Evolutionary conservation across 805 yeast species (phyloP).

Genomic region (Metschnikowia shivogae): DNA sequence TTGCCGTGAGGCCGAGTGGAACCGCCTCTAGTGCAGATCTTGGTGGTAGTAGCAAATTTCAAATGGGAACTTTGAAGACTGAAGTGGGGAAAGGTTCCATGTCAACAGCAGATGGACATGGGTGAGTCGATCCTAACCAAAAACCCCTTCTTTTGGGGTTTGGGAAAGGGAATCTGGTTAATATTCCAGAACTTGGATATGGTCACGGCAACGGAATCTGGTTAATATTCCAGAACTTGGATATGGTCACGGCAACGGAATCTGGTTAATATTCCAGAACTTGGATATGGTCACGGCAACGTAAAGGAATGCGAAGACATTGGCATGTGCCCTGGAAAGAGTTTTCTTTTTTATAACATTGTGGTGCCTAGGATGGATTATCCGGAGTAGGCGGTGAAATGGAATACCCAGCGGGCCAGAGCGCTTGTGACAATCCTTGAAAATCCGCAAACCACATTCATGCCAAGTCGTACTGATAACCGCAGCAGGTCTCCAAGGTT

Average conservation of each 20-base stretch:
- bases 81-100: constrained; percentile 42
- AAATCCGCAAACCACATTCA: constrained; percentile 35
- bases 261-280: constrained; percentile 43
- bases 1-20: constrained; percentile 36
- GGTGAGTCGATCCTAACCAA: constrained; percentile 39
- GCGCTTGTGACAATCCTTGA: constrained; percentile 40
- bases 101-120: constrained; percentile 42
- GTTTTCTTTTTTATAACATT: constrained; percentile 41
- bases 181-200: constrained; percentile 39
- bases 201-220: constrained; percentile 39
- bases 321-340: constrained; percentile 43
- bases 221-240: constrained; percentile 43
- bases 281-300: constrained; percentile 35
- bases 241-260: constrained; percentile 36
- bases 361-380: no score
- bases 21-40: constrained; percentile 30
- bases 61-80: constrained; percentile 41
- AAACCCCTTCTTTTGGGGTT: no score
- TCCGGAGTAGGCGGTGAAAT: constrained; percentile 42
- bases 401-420: constrained; percentile 33
- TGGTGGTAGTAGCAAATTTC: constrained; percentile 42
- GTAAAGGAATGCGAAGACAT: constrained; percentile 41
- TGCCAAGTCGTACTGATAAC: constrained; percentile 42
- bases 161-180: constrained; percentile 34
- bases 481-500: constrained; percentile 46